Evolutionary conservation across 331 rosid genomes (phyloP).

Genomic region (Prunus yedoensis): DNA sequence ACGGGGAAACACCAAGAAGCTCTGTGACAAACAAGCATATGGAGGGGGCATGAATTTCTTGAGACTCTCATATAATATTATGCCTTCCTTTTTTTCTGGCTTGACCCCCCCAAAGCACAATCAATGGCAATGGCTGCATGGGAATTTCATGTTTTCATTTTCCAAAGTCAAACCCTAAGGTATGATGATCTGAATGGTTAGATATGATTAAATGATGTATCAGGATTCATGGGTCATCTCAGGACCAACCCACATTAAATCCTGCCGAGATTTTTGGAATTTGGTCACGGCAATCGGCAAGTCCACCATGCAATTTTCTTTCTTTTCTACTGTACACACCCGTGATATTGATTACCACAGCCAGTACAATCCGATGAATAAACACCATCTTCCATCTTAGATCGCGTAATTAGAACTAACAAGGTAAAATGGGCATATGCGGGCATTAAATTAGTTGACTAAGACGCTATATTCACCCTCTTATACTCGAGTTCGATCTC

Average conservation of each 20-base stretch:
- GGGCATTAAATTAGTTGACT: no score
- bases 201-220: conserved; percentile 4
- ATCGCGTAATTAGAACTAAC: no score
- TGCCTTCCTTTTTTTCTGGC: no score
- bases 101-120: not conserved
- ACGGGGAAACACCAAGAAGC: conserved; percentile 14
- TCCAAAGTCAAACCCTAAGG: conserved; percentile 8
- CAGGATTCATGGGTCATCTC: not conserved
- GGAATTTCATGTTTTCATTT: not conserved
- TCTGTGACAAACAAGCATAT: not conserved
- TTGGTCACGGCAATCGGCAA: not conserved
- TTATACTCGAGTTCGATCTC: no score
- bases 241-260: conserved; percentile 4
- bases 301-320: no score
- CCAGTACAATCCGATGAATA: no score
- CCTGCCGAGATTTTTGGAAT: conserved; percentile 29
- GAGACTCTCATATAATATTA: no score
- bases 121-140: conserved; percentile 14
- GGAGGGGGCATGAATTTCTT: no score
- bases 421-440: no score
- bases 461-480: fast-evolving
- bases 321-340: no score
- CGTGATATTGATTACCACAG: no score
- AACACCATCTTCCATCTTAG: no score
- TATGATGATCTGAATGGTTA: not conserved